A percentile compares a stretch with the other conserved stretches of the same genome.
phyloP scores from a whole-genome alignment of 345 rosid genomes.

The Aurinia saxatilis region DNA sequence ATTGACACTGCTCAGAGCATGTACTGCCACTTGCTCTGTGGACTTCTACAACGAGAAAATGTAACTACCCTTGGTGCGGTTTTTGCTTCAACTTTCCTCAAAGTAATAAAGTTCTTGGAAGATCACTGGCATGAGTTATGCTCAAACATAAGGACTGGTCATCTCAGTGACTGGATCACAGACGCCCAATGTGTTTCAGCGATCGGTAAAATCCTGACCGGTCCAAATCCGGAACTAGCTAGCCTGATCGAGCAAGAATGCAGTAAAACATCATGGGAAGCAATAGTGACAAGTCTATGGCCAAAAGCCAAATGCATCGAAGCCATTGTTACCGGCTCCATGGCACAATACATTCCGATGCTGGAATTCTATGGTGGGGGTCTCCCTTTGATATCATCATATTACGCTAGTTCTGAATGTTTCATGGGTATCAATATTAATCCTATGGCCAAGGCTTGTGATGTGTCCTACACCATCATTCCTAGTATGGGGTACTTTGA shows the following conservation, averaged over 20 bases:
- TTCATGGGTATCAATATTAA: constrained; percentile 64
- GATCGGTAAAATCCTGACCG: constrained; percentile 35
- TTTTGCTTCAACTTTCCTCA: constrained; percentile 72
- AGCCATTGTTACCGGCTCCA: constrained; percentile 72
- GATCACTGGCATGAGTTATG: constrained; percentile 66
- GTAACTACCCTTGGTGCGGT: constrained; percentile 72
- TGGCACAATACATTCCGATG: constrained; percentile 76
- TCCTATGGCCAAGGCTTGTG: constrained; percentile 57
- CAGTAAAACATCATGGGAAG: constrained; percentile 58
- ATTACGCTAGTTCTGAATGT: constrained; percentile 81
- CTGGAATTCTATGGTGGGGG: constrained; percentile 73
- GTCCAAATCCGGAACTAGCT: constrained; percentile 44
- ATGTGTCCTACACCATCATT: constrained; percentile 76
- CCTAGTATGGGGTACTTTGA: constrained; percentile 82
- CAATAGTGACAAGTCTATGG: constrained; percentile 67
- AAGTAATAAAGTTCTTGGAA: constrained; percentile 79
- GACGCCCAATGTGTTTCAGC: constrained; percentile 43
- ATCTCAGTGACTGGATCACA: constrained; percentile 69
- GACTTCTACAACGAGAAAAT: constrained; percentile 55
- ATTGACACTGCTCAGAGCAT: constrained; percentile 75
- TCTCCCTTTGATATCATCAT: constrained; percentile 64
- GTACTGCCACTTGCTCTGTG: constrained; percentile 83
- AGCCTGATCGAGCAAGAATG: constrained; percentile 47
- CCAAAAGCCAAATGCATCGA: constrained; percentile 75
- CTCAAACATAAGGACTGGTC: constrained; percentile 54